A percentile compares a stretch with the other conserved stretches of the same genome.
Conservation (phyloP, 208 protist species). For the Acanthamoeba sp. region DNA sequence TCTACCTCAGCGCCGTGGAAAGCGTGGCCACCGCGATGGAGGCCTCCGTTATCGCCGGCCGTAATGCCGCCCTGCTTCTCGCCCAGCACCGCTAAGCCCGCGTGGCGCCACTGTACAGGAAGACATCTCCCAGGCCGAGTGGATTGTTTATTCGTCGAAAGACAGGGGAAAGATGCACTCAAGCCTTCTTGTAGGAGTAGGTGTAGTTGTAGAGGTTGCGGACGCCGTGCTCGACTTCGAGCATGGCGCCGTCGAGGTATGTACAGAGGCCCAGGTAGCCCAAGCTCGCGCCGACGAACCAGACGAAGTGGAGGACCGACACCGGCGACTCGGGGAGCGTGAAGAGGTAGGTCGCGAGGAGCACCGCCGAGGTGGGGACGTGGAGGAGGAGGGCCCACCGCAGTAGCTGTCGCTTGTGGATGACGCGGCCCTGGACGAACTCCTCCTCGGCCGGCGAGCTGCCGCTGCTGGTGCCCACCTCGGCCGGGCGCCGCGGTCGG, state of each 20-base stretch:
- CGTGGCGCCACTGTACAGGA: no score
- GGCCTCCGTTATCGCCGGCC: constrained; percentile 37
- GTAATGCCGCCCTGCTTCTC: constrained; percentile 40
- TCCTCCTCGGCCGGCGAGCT: not conserved
- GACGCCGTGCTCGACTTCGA: constrained; percentile 53
- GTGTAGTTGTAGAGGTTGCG: constrained; percentile 67
- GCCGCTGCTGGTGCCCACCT: constrained; percentile 23
- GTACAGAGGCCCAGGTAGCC: constrained; percentile 15
- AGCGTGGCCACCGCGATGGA: constrained; percentile 65
- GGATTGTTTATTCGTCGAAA: no score
- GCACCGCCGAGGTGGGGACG: not conserved
- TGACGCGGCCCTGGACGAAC: not conserved
- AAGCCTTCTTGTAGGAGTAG: constrained; percentile 68
- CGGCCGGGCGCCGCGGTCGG: constrained; percentile 10
- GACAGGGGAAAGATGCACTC: not conserved
- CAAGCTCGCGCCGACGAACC: constrained; percentile 36
- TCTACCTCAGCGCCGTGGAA: constrained; percentile 60
- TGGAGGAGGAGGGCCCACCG: not conserved
- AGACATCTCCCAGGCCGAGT: no score
- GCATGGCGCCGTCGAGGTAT: constrained; percentile 37
- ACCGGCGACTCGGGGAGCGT: constrained; percentile 26
- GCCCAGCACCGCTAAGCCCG: not conserved
- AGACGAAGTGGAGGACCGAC: constrained; percentile 26
- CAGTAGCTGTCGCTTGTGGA: constrained; percentile 18
- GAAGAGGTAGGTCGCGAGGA: constrained; percentile 36